Evolutionary conservation across 192 early-diverging fungal species (phyloP), one percentile per base, ranked within the genome.

Genomic region (Umbelopsis isabellina): DNA sequence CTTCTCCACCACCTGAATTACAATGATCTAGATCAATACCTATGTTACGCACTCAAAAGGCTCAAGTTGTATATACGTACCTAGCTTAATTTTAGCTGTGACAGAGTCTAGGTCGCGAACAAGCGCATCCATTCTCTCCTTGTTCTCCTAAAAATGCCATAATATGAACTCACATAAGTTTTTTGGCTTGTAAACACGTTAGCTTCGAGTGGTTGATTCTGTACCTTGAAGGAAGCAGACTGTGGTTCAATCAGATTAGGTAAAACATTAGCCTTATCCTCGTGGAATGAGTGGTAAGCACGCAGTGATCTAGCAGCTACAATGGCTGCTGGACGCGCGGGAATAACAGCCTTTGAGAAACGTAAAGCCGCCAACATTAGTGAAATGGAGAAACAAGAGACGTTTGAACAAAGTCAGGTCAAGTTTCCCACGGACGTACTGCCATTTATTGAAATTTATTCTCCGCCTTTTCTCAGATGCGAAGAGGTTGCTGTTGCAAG

Each of bases 1-100:
- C 87, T 64, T 90, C 87, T 61, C 92, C 94, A 70, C 97, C 97
- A 48, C 97, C 92, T 93, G 72, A 50, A 35, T 35, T 9, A 46
- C 13, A 21, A 15, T 69, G 7, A 30, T 9, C 16, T 27, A 44
- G 53, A 25, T 51, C 11, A 33, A 23, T 18, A 55, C 55, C n/a
- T 13, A 33, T 4, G 20, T 61, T 20, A 35, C 22, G 35, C 35
- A 58, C n/a, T 30, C 12, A 37, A 30, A 46, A 51, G 10, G n/a
- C 11, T 55, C 7, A 9, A 10, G 2, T 4, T 41, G 37, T 10
- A 6, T 41, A 10, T 6, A 41, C 79, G 46, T 87, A 93, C 91
- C 96, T 33, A 86, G 87, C 75, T 88, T 88, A 73, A 95, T 93
- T 73, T 88, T 85, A 15, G 82, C 87, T 18, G 88, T 86, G 37